A percentile compares a stretch with the other conserved stretches of the same genome.
Evolutionary conservation across 1,284 basidiomycete species (phyloP).

Genomic region (Sphaerobolus stellatus): DNA sequence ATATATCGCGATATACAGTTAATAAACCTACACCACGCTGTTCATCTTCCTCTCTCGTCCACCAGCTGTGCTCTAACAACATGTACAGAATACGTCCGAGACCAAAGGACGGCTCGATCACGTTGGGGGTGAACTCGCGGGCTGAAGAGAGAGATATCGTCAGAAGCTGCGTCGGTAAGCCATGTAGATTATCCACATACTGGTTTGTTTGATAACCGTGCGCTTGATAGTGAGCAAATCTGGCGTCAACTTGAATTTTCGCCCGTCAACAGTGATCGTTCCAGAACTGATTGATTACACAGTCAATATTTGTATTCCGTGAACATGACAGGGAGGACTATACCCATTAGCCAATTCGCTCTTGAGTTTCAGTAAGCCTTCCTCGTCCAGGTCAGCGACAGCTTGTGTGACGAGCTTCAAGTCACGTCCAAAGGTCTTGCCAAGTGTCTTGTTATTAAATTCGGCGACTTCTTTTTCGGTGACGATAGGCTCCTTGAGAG

Average conservation of each 20-base stretch:
- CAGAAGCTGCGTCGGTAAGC: conserved; percentile 3
- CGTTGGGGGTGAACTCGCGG: conserved; percentile 95
- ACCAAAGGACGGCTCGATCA: conserved; percentile 98
- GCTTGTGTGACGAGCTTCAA: conserved; percentile 70
- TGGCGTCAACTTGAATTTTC: conserved; percentile 70
- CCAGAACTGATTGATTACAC: conserved; percentile 40
- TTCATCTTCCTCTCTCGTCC: conserved; percentile 89
- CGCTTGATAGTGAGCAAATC: conserved; percentile 80
- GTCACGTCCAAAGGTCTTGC: conserved; percentile 89
- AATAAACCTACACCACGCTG: conserved; percentile 74
- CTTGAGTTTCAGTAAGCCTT: conserved; percentile 67
- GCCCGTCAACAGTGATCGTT: conserved; percentile 57
- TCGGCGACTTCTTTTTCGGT: conserved; percentile 74
- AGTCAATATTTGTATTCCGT: conserved; percentile 14
- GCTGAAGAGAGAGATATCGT: conserved; percentile 44
- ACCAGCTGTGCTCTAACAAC: conserved; percentile 94
- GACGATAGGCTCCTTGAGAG: conserved; percentile 77
- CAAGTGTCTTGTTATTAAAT: conserved; percentile 88
- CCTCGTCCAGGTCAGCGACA: conserved; percentile 70
- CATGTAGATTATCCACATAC: conserved; percentile 44
- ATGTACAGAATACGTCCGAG: conserved; percentile 95
- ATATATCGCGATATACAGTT: conserved; percentile 20
- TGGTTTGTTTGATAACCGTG: conserved; percentile 87
- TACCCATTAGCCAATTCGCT: conserved; percentile 76
- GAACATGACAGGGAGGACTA: conserved; percentile 26